phyloP scores from a whole-genome alignment of 192 early-diverging fungal genomes.

The Coemansia biformis region DNA sequence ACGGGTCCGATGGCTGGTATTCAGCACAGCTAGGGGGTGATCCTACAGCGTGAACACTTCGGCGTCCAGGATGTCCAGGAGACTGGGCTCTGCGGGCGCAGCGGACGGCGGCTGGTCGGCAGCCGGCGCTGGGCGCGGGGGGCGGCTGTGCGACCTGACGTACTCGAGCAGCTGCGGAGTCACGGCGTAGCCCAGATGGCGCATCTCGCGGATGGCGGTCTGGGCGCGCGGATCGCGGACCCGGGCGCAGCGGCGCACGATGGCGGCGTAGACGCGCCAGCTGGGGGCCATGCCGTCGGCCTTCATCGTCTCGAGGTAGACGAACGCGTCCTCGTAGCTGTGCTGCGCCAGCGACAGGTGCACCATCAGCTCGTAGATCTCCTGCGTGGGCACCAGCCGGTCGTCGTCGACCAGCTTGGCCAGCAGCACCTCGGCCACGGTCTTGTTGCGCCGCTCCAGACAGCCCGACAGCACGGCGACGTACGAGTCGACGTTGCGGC shows the following conservation, averaged over 20 bases:
- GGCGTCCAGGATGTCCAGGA: slow-evolving; percentile 5
- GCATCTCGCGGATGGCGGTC: slow-evolving; percentile 61
- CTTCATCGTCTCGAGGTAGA: slow-evolving; percentile 70
- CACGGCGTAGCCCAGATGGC: slow-evolving; percentile 53
- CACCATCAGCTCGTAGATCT: slow-evolving; percentile 57
- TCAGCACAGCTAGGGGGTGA: no score
- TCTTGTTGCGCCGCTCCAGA: slow-evolving; percentile 45
- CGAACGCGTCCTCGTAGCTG: slow-evolving; percentile 71
- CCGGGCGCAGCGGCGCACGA: slow-evolving; percentile 55
- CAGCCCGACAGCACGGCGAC: slow-evolving; percentile 55
- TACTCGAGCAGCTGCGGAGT: slow-evolving; percentile 25
- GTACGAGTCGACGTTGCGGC: slow-evolving; percentile 55
- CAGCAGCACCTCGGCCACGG: slow-evolving; percentile 51
- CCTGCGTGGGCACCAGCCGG: slow-evolving; percentile 48
- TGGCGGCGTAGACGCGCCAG: slow-evolving; percentile 44
- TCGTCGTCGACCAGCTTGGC: slow-evolving; percentile 49
- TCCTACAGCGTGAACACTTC: slow-evolving; percentile 5
- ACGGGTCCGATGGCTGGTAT: no score
- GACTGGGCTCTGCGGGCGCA: background rate
- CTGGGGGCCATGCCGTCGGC: slow-evolving; percentile 55
- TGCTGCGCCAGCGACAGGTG: slow-evolving; percentile 47
- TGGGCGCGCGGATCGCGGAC: slow-evolving; percentile 58
- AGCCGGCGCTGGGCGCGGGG: slow-evolving; percentile 1
- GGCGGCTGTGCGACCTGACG: slow-evolving; percentile 29
- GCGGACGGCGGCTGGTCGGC: background rate